A percentile compares a stretch with the other conserved stretches of the same genome.
These are phyloP conservation scores for Rosa multiflora DNA, from an alignment of 306 rosid species.

Conservation along the genomic window DNA sequence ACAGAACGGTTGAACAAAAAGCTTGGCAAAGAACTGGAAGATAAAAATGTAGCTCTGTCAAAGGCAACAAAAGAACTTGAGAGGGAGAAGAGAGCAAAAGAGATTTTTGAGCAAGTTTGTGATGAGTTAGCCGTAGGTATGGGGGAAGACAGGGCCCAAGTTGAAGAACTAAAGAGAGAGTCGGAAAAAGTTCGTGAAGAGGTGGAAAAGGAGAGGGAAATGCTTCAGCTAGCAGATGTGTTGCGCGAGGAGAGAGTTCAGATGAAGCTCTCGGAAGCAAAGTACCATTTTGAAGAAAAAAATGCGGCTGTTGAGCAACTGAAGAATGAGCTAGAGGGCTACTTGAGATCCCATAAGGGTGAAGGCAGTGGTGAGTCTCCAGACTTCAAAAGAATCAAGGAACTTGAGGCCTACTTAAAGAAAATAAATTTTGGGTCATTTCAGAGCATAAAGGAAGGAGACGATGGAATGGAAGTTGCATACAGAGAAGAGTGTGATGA, in stretches of 20 bases:
- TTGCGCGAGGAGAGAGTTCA: conserved; percentile 93
- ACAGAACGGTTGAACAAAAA: conserved; percentile 76
- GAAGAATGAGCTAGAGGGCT: conserved; percentile 62
- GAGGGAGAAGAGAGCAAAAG: conserved; percentile 84
- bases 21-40: conserved; percentile 73
- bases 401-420: conserved; percentile 69
- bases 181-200: conserved; percentile 72
- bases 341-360: conserved; percentile 39
- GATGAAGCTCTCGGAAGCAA: conserved; percentile 96
- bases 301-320: conserved; percentile 71
- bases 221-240: conserved; percentile 90
- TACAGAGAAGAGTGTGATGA: conserved; percentile 43
- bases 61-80: conserved; percentile 60
- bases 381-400: conserved; percentile 49
- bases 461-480: conserved; percentile 35
- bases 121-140: conserved; percentile 77
- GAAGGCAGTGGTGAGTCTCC: conserved; percentile 42
- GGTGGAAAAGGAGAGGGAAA: conserved; percentile 86
- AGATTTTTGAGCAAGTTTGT: conserved; percentile 77
- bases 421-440: conserved; percentile 46
- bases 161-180: conserved; percentile 78
- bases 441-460: conserved; percentile 31
- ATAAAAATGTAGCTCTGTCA: conserved; percentile 48
- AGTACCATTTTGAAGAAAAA: conserved; percentile 85
- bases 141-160: conserved; percentile 80